Percentiles rank a stretch among this genome's conserved stretches.
Conservation (phyloP, 176 grass and related monocot species). For the Sorghum bicolor region Sorghum_bicolor_NCBIv3 NC_012875.2:59822001-59822500, state of each 20-base stretch:
- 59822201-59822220: not conserved
- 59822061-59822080: conserved; percentile 75
- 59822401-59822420: not conserved
- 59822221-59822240: not conserved
- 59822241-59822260: conserved; percentile 2
- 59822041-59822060: conserved; percentile 70
- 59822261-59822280: not conserved
- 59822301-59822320: conserved; percentile 58
- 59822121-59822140: conserved; percentile 88
- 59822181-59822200: not conserved
- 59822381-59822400: conserved; percentile 30
- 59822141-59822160: conserved; percentile 8
- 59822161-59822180: not conserved
- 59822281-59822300: conserved; percentile 80
- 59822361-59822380: conserved; percentile 41
- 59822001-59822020: conserved; percentile 74
- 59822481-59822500: conserved; percentile 35
- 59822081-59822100: conserved; percentile 62
- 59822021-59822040: conserved; percentile 50
- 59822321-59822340: conserved; percentile 74
- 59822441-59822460: conserved; percentile 57
- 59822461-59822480: conserved; percentile 57
- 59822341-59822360: conserved; percentile 64
- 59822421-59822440: conserved; percentile 80
- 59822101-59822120: conserved; percentile 77